Base-by-base conservation (phyloP, 2,329 filamentous ascomycete species). In the Alternaria sp. region DNA sequence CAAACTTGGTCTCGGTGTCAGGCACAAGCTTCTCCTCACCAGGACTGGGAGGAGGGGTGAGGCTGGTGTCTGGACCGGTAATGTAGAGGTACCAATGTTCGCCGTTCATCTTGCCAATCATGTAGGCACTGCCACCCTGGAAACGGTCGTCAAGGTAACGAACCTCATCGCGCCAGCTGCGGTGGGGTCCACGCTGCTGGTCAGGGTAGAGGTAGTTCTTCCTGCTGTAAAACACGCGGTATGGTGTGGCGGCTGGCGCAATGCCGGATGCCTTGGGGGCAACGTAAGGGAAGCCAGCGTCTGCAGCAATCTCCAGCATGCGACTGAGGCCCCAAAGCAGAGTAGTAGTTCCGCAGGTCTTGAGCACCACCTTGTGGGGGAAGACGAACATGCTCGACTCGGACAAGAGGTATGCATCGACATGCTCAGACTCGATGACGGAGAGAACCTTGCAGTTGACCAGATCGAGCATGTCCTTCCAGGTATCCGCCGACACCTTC, bases 341-440 rank as follows among this genome's bases (percentile, higher is more conserved):
- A 3, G 95, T 99, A 14, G 95, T 99, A 25, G 95, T 99, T 62
- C 95, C 95, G 75, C 95, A 99, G 8, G 95, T 99, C 87, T 99
- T 99, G 69, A 99, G 85, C 63, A 99, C 97, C 66, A 99, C 87
- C 85, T 99, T 99, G 87, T 99, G 95, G n/a, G 94, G 93, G 81
- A 97, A 99, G 72, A 99, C 93, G 78, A 99, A 99, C 94, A 99
- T 97, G 91, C 95, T 98, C 41, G 95, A 98, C 83, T 99, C 95
- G 65, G 95, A 99, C 57, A 99, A 86, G 7, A 99, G 88, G 78
- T 99, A 99, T 67, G 95, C 94, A 77, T 99, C 95, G 72, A 98
- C 91, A 76, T 94, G 90, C 66, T 97, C 93, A 25, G 94, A 97
- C 77, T 94, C 90, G 66, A 99, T 88, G 64, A 97, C 91, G 4